Percentiles rank a stretch among this genome's conserved stretches.
These are phyloP conservation scores for Blastobotrys chiropterorum DNA, from an alignment of 805 yeast genomes.

Conservation along the genomic window DNA sequence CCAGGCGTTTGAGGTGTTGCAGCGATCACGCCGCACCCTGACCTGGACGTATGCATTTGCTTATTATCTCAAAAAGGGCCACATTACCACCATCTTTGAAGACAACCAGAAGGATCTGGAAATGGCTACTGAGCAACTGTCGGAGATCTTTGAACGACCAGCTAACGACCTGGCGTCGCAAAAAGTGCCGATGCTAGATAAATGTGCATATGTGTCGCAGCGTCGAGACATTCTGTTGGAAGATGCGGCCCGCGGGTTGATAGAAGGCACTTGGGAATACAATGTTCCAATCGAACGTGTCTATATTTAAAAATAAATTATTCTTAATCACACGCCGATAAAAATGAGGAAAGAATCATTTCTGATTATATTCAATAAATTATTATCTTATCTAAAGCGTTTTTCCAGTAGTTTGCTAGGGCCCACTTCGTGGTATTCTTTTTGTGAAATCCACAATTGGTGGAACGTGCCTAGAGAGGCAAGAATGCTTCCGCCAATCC, in stretches of 20 bases:
- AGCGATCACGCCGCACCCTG: slow-evolving; percentile 65
- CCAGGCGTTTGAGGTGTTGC: slow-evolving; percentile 60
- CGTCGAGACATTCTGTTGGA: slow-evolving; percentile 40
- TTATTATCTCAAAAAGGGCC: slow-evolving; percentile 51
- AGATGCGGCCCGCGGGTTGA: slow-evolving; percentile 39
- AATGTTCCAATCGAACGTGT: slow-evolving; percentile 15
- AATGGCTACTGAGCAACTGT: slow-evolving; percentile 61
- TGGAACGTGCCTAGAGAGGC: slow-evolving; percentile 90
- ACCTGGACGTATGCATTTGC: slow-evolving; percentile 90
- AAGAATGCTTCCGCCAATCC: slow-evolving; percentile 90
- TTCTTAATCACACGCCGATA: too few species aligned
- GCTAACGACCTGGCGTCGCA: slow-evolving; percentile 30
- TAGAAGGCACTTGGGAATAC: slow-evolving; percentile 33
- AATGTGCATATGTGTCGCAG: slow-evolving; percentile 38
- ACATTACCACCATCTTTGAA: slow-evolving; percentile 59
- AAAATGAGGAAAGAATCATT: too few species aligned
- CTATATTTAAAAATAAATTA: too few species aligned
- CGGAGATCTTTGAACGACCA: slow-evolving; percentile 49
- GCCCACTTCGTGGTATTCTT: slow-evolving; percentile 85
- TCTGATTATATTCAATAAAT: too few species aligned
- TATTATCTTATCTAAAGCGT: slow-evolving; percentile 77
- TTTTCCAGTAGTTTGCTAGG: slow-evolving; percentile 71
- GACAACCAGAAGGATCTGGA: slow-evolving; percentile 60
- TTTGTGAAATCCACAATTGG: slow-evolving; percentile 90
- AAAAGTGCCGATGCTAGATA: slow-evolving; percentile 37